Evolutionary conservation across 768 basidiomycete genomes (phyloP).

Genomic region (Russula ochroleuca): DNA sequence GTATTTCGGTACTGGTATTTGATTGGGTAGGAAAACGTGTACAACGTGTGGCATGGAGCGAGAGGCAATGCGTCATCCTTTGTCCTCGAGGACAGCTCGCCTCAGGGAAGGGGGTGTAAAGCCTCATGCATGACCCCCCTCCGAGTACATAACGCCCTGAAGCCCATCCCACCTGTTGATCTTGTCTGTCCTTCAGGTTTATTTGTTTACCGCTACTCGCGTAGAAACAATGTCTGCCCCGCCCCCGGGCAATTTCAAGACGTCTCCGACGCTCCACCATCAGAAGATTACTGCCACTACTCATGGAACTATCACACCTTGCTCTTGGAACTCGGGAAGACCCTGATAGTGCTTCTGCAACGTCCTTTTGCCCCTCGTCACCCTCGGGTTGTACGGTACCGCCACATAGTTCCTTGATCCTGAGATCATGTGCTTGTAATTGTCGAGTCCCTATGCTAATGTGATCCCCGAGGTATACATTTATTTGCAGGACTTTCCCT

Average conservation of each 20-base stretch:
- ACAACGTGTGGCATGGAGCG: not conserved
- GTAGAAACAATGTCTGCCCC: not conserved
- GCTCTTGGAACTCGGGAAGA: no score
- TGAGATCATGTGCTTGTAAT: not conserved
- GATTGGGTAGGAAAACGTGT: not conserved
- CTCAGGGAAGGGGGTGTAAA: not conserved
- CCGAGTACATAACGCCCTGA: conserved; percentile 6
- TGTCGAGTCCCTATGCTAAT: not conserved
- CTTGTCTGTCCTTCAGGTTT: not conserved
- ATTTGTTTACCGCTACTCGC: not conserved
- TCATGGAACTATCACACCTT: not conserved
- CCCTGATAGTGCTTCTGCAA: not conserved
- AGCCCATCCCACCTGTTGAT: not conserved
- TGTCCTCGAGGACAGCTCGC: not conserved
- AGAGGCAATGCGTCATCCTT: not conserved
- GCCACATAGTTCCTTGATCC: not conserved
- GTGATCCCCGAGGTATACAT: not conserved
- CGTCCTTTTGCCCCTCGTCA: not conserved
- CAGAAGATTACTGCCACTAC: not conserved
- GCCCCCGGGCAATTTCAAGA: not conserved
- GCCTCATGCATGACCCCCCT: conserved; percentile 1
- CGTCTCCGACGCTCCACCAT: not conserved
- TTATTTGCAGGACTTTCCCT: not conserved
- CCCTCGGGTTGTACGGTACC: not conserved
- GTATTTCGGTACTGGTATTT: not conserved